Percentiles rank a stretch among this genome's conserved stretches.
phyloP scores from a whole-genome alignment of 495 filamentous ascomycete genomes.

The Neurospora terricola region DNA sequence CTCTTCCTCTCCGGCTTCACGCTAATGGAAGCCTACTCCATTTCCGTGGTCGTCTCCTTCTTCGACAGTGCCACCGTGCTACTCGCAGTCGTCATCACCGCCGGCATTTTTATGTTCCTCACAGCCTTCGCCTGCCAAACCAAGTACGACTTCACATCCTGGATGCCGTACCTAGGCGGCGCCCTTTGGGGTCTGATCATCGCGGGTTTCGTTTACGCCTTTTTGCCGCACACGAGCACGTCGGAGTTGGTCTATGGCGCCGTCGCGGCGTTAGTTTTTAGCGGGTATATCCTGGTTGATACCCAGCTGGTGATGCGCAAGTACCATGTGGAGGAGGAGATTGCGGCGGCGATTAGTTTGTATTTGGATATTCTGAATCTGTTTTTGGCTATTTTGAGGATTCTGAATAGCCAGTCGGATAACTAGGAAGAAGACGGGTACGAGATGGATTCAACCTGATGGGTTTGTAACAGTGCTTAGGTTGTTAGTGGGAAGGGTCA shows the following conservation, averaged over 20 bases:
- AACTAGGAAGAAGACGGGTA: conserved; percentile 42
- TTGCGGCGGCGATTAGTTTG: conserved; percentile 87
- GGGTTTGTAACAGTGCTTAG: background rate
- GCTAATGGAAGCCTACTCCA: conserved; percentile 81
- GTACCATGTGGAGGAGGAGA: conserved; percentile 98
- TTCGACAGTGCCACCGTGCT: conserved; percentile 75
- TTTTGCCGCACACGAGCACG: conserved; percentile 70
- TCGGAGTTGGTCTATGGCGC: conserved; percentile 78
- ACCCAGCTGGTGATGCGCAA: conserved; percentile 91
- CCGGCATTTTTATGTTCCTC: conserved; percentile 85
- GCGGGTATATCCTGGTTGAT: conserved; percentile 87
- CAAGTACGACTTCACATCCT: conserved; percentile 94
- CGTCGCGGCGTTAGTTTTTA: conserved; percentile 76
- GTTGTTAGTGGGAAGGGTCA: background rate
- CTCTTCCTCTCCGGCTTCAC: conserved; percentile 91
- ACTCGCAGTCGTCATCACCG: conserved; percentile 80
- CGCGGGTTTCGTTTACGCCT: conserved; percentile 81
- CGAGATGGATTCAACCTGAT: background rate
- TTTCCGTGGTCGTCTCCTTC: conserved; percentile 84
- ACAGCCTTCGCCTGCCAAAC: conserved; percentile 95
- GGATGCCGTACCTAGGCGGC: conserved; percentile 93
- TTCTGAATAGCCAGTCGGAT: conserved; percentile 79
- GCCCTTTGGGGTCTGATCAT: conserved; percentile 81
- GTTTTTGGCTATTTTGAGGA: conserved; percentile 85
- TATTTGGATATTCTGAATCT: conserved; percentile 96